Conservation (phyloP, 176 grass and related monocot species). For the Elaeis guineensis region DNA sequence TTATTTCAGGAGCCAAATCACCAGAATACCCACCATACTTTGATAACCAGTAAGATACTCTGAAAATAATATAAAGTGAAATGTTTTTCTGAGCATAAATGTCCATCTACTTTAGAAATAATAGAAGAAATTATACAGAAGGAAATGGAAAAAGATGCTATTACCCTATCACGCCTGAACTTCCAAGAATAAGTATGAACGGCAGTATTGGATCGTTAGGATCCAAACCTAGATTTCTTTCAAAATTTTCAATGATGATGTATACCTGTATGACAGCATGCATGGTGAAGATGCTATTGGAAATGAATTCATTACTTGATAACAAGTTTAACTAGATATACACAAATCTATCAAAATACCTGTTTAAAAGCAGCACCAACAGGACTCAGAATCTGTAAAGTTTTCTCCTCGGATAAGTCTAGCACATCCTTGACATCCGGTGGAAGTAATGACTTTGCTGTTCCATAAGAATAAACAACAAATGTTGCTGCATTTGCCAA, state of each 20-base stretch:
- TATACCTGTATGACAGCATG: conserved; percentile 39
- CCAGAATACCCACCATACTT: conserved; percentile 73
- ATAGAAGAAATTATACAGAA: conserved; percentile 8
- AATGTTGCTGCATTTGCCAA: conserved; percentile 46
- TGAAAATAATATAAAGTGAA: conserved; percentile 30
- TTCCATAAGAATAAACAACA: conserved; percentile 61
- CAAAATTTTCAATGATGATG: conserved; percentile 54
- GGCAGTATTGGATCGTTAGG: conserved; percentile 80
- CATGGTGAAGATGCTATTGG: not conserved
- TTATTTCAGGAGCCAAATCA: conserved; percentile 62
- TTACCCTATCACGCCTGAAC: conserved; percentile 75
- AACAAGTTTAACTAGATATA: not conserved
- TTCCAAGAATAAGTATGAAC: conserved; percentile 55
- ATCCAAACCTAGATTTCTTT: conserved; percentile 84
- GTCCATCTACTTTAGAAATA: not conserved
- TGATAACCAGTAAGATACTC: conserved; percentile 66
- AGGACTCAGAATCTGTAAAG: conserved; percentile 38
- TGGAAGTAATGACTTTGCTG: conserved; percentile 63
- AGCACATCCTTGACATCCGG: conserved; percentile 58
- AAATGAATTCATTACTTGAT: not conserved
- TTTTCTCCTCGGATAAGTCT: conserved; percentile 79
- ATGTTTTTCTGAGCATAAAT: conserved; percentile 2
- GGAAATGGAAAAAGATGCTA: not conserved
- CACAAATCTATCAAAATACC: conserved; percentile 26
- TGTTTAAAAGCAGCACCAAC: conserved; percentile 67